phyloP scores from a whole-genome alignment of 2,329 filamentous ascomycete genomes.

The Fusarium albidum region DNA sequence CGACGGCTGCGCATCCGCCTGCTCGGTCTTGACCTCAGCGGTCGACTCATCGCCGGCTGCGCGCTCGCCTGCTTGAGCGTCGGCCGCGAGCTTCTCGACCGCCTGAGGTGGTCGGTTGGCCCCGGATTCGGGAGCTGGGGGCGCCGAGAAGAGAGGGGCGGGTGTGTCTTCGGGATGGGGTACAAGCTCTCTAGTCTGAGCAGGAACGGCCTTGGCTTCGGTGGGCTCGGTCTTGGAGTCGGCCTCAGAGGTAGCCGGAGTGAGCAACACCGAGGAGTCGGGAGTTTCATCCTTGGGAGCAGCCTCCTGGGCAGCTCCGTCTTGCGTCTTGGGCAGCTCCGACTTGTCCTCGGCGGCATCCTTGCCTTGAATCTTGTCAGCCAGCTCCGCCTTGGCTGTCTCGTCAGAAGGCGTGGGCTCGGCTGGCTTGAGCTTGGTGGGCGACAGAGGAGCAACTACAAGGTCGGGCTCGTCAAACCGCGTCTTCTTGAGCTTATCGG shows the following conservation, averaged over 20 bases:
- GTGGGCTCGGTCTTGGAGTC: conserved; percentile 27
- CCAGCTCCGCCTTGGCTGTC: conserved; percentile 15
- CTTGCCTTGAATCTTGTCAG: conserved; percentile 24
- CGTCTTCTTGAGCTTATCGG: conserved; percentile 61
- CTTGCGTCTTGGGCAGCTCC: conserved; percentile 9
- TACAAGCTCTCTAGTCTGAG: conserved; percentile 47
- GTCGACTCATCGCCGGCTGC: conserved; percentile 1
- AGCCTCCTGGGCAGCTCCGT: background rate
- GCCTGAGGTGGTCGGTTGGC: conserved; percentile 36
- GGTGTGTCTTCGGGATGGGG: conserved; percentile 74
- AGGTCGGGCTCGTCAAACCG: conserved; percentile 65
- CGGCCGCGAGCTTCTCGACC: conserved; percentile 21
- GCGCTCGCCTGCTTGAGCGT: conserved; percentile 11
- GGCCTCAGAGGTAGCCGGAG: conserved; percentile 36
- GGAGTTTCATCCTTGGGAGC: conserved; percentile 24
- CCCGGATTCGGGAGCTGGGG: conserved; percentile 41
- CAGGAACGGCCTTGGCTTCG: conserved; percentile 20
- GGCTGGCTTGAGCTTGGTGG: conserved; percentile 48
- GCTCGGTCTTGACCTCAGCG: conserved; percentile 13
- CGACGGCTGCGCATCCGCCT: conserved; percentile 8
- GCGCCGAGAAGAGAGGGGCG: conserved; percentile 63
- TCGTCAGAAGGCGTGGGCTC: conserved; percentile 34
- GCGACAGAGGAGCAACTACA: conserved; percentile 66
- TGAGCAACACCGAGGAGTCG: conserved; percentile 33
- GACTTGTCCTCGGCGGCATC: conserved; percentile 3